These are phyloP conservation scores for Botrytis byssoidea DNA, from an alignment of 2,329 filamentous ascomycete genomes.

Conservation along the genomic window DNA sequence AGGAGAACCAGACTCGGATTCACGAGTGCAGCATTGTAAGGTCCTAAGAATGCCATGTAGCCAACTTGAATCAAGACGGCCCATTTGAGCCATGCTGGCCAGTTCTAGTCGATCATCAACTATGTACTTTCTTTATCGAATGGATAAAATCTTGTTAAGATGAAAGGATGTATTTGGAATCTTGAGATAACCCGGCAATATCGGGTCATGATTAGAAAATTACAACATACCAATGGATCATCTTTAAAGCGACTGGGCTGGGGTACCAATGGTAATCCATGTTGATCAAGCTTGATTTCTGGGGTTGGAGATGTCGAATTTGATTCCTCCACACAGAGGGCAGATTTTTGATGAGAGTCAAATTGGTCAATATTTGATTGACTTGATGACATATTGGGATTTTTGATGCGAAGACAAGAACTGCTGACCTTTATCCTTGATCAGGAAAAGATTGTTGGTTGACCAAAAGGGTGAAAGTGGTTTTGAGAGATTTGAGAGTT, in stretches of 20 bases:
- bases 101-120: conserved; percentile 31
- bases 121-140: background rate
- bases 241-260: conserved; percentile 38
- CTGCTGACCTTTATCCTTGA: background rate
- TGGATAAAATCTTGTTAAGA: conserved; percentile 4
- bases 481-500: background rate
- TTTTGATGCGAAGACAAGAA: background rate
- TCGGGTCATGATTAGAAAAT: conserved; percentile 1
- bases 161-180: conserved; percentile 5
- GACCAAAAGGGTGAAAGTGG: background rate
- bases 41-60: conserved; percentile 38
- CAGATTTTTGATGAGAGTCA: conserved; percentile 6
- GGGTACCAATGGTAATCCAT: conserved; percentile 35
- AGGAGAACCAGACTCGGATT: conserved; percentile 37
- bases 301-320: conserved; percentile 13
- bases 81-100: conserved; percentile 39
- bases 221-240: conserved; percentile 34
- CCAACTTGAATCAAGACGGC: conserved; percentile 37
- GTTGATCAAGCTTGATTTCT: conserved; percentile 28
- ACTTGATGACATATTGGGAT: conserved; percentile 7
- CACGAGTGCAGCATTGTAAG: conserved; percentile 36
- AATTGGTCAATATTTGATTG: conserved; percentile 13
- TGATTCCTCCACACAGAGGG: conserved; percentile 19
- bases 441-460: background rate
- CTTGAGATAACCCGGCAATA: background rate